Percentiles rank a stretch among this genome's conserved stretches.
These are phyloP conservation scores for Keithomyces neogunnii DNA, from an alignment of 2,329 filamentous ascomycete species.

Conservation along the genomic window DNA sequence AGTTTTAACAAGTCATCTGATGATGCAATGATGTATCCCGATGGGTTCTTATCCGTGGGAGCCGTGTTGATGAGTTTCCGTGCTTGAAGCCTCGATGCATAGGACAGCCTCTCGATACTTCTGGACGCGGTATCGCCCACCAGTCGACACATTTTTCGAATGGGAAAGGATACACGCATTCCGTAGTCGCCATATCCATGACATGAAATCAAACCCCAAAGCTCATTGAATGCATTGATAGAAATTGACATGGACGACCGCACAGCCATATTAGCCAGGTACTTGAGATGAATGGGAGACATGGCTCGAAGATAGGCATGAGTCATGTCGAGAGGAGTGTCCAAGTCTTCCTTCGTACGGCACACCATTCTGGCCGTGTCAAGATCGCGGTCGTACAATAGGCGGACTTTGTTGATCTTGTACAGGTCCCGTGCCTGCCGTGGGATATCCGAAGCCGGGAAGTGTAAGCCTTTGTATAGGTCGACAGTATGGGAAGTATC, in stretches of 20 bases:
- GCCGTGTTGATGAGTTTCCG: slow-evolving; percentile 83
- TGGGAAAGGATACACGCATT: slow-evolving; percentile 88
- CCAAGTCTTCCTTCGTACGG: slow-evolving; percentile 62
- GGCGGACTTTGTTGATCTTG: slow-evolving; percentile 79
- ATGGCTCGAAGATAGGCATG: slow-evolving; percentile 81
- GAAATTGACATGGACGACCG: slow-evolving; percentile 94
- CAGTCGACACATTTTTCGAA: slow-evolving; percentile 84
- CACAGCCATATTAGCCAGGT: slow-evolving; percentile 80
- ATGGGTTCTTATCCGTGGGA: slow-evolving; percentile 72
- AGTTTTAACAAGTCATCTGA: slow-evolving; percentile 77
- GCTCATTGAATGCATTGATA: slow-evolving; percentile 73
- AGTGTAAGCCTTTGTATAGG: slow-evolving; percentile 79
- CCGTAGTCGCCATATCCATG: slow-evolving; percentile 70
- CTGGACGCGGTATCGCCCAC: slow-evolving; percentile 78
- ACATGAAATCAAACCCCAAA: slow-evolving; percentile 85
- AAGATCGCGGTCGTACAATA: slow-evolving; percentile 78
- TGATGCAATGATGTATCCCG: slow-evolving; percentile 83
- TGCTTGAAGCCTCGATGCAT: slow-evolving; percentile 75
- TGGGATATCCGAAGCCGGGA: slow-evolving; percentile 80
- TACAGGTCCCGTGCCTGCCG: slow-evolving; percentile 84
- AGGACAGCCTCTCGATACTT: slow-evolving; percentile 82
- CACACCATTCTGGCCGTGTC: slow-evolving; percentile 76
- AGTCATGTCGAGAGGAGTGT: slow-evolving; percentile 71
- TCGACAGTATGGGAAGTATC: slow-evolving; percentile 73
- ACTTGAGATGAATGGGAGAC: slow-evolving; percentile 85